Percentiles rank a stretch among this genome's conserved stretches.
Evolutionary conservation across 495 filamentous ascomycete species (phyloP).

Genomic region (Aspergillus ellipticus): DNA sequence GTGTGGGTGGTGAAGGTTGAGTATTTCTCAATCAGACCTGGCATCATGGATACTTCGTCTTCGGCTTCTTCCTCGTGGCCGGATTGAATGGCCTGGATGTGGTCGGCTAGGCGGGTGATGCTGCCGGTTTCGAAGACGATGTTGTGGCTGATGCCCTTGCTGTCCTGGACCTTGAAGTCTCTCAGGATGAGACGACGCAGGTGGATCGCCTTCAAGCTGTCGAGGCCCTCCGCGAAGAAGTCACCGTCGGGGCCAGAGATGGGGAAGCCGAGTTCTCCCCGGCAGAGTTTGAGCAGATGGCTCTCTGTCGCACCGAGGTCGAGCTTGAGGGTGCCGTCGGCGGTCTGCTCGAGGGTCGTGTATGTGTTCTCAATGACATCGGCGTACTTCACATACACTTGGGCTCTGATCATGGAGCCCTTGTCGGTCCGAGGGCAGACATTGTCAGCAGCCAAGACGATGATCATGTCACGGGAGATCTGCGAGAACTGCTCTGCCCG

Average conservation of each 20-base stretch:
- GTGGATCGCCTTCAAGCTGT: conserved; percentile 59
- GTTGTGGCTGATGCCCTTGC: conserved; percentile 35
- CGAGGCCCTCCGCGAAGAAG: conserved; percentile 55
- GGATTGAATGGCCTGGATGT: conserved; percentile 41
- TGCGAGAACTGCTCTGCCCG: conserved; percentile 52
- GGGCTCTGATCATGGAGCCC: conserved; percentile 52
- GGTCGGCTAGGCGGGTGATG: conserved; percentile 39
- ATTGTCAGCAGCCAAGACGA: conserved; percentile 36
- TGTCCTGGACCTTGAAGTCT: conserved; percentile 35
- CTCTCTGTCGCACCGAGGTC: conserved; percentile 34
- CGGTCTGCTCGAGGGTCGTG: conserved; percentile 24
- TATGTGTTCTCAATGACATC: conserved; percentile 50
- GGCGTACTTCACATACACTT: conserved; percentile 46
- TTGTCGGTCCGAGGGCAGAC: conserved; percentile 53
- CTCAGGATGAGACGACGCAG: conserved; percentile 48
- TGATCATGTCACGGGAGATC: conserved; percentile 52
- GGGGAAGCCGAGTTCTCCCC: conserved; percentile 36
- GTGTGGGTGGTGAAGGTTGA: conserved; percentile 39
- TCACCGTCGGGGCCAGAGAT: conserved; percentile 39
- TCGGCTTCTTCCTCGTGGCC: conserved; percentile 21
- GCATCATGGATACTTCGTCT: conserved; percentile 37
- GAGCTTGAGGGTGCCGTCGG: conserved; percentile 30
- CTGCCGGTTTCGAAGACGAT: conserved; percentile 51
- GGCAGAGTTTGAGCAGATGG: conserved; percentile 40
- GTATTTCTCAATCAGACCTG: conserved; percentile 47